These are phyloP conservation scores for Trichoderma sp. DNA, from an alignment of 2,329 filamentous ascomycete species.

Conservation along the genomic window DNA sequence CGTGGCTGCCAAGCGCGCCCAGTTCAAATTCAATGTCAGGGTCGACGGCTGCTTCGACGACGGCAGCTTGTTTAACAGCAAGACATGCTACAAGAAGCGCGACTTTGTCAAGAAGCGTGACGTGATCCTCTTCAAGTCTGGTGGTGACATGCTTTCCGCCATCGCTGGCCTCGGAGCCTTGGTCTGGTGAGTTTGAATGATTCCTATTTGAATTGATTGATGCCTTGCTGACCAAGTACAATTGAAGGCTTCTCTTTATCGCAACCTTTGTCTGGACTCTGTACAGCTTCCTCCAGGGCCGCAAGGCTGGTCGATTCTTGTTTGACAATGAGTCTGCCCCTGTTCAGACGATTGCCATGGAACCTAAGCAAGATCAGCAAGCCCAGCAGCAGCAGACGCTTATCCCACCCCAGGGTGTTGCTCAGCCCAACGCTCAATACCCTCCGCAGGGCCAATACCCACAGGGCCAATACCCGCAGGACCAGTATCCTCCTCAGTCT, in stretches of 20 bases:
- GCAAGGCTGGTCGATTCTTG: slow-evolving; percentile 38
- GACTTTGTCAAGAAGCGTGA: slow-evolving; percentile 30
- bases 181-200: slow-evolving; percentile 34
- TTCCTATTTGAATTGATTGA: too few relatives aligned
- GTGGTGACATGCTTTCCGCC: slow-evolving; percentile 37
- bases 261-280: slow-evolving; percentile 38
- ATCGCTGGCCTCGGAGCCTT: slow-evolving; percentile 45
- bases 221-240: background rate
- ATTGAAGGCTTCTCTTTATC: slow-evolving; percentile 39
- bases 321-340: slow-evolving; percentile 21
- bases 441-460: slow-evolving; percentile 25
- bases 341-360: slow-evolving; percentile 33
- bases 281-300: slow-evolving; percentile 35
- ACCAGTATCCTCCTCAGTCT: slow-evolving; percentile 25
- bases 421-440: slow-evolving; percentile 18
- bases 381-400: slow-evolving; percentile 23
- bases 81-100: slow-evolving; percentile 34
- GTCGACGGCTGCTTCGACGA: slow-evolving; percentile 36
- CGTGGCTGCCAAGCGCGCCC: slow-evolving; percentile 39
- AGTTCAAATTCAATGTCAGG: slow-evolving; percentile 33
- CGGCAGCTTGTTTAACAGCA: slow-evolving; percentile 40
- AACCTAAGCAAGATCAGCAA: slow-evolving; percentile 32
- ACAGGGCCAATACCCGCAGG: slow-evolving; percentile 25
- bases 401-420: slow-evolving; percentile 21
- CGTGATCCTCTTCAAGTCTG: slow-evolving; percentile 37